Evolutionary conservation across 768 basidiomycete genomes (phyloP).

Genomic region (Grammothele lineata): DNA sequence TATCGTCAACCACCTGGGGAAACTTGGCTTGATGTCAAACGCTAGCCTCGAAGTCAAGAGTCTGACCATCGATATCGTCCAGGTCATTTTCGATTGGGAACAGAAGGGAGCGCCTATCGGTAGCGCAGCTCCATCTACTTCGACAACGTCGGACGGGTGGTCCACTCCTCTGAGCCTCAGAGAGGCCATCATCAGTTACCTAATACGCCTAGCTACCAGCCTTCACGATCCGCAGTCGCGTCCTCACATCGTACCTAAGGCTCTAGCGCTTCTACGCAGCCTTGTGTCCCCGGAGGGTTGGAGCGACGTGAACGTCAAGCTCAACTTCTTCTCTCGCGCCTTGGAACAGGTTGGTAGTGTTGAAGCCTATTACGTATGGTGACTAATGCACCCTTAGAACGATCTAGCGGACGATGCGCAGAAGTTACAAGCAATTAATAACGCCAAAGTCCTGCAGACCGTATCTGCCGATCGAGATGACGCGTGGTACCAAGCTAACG

Average conservation of each 20-base stretch:
- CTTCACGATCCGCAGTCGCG: slow-evolving; percentile 48
- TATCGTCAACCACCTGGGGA: slow-evolving; percentile 85
- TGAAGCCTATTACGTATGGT: neutral
- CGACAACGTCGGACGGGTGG: slow-evolving; percentile 38
- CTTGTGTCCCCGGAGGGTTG: slow-evolving; percentile 84
- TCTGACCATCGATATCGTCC: slow-evolving; percentile 85
- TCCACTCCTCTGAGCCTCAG: slow-evolving; percentile 73
- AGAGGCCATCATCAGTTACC: slow-evolving; percentile 91
- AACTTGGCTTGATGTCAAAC: slow-evolving; percentile 74
- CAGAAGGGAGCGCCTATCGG: slow-evolving; percentile 42
- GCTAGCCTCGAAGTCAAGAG: slow-evolving; percentile 78
- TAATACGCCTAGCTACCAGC: slow-evolving; percentile 84
- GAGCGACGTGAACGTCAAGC: slow-evolving; percentile 87
- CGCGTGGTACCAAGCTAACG: slow-evolving; percentile 74
- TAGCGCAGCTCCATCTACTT: slow-evolving; percentile 9
- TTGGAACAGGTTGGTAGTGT: slow-evolving; percentile 67
- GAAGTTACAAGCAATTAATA: slow-evolving; percentile 64
- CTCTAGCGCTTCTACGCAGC: slow-evolving; percentile 62
- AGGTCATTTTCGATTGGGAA: slow-evolving; percentile 94
- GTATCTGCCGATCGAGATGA: slow-evolving; percentile 81
- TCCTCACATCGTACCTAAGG: slow-evolving; percentile 51
- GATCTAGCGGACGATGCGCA: slow-evolving; percentile 66
- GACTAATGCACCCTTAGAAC: slow-evolving; percentile 38
- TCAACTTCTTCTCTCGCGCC: slow-evolving; percentile 83
- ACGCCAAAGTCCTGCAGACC: slow-evolving; percentile 86